These are phyloP conservation scores for Anisodus acutangulus DNA, from an alignment of 257 asterid species.

Conservation along the genomic window DNA sequence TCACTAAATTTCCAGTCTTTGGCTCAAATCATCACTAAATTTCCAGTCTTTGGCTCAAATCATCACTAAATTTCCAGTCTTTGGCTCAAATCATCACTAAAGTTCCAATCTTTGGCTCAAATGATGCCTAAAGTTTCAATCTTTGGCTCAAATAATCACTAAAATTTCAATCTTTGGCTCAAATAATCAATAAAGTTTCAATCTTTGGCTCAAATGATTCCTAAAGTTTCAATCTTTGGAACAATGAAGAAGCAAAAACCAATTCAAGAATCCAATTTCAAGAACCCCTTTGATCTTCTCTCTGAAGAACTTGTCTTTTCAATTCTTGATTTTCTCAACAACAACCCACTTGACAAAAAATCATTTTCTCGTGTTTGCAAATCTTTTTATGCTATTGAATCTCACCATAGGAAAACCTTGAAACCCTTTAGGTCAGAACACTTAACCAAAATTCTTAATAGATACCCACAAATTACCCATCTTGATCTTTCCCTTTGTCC, in stretches of 20 bases:
- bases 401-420: constrained; percentile 64
- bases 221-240: background rate
- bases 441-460: constrained; percentile 48
- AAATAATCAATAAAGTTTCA: constrained; percentile 39
- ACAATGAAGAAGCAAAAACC: constrained; percentile 70
- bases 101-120: constrained; percentile 26
- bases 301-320: constrained; percentile 69
- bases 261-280: constrained; percentile 38
- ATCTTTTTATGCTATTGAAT: constrained; percentile 65
- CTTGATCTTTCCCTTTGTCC: constrained; percentile 84
- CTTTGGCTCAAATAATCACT: background rate
- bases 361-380: constrained; percentile 80
- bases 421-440: constrained; percentile 70
- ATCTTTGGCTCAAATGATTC: too few species aligned
- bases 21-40: background rate
- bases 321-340: constrained; percentile 68
- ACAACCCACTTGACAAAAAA: constrained; percentile 69
- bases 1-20: too few species aligned
- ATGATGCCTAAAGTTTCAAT: background rate
- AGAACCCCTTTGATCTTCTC: constrained; percentile 66
- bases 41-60: constrained; percentile 24
- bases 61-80: constrained; percentile 26
- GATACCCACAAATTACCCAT: constrained; percentile 55
- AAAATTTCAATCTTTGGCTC: constrained; percentile 40
- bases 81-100: constrained; percentile 6